Evolutionary conservation across 2,329 filamentous ascomycete genomes (phyloP), one percentile per base, ranked within the genome.

Genomic region (Talaromyces atroroseus): DNA sequence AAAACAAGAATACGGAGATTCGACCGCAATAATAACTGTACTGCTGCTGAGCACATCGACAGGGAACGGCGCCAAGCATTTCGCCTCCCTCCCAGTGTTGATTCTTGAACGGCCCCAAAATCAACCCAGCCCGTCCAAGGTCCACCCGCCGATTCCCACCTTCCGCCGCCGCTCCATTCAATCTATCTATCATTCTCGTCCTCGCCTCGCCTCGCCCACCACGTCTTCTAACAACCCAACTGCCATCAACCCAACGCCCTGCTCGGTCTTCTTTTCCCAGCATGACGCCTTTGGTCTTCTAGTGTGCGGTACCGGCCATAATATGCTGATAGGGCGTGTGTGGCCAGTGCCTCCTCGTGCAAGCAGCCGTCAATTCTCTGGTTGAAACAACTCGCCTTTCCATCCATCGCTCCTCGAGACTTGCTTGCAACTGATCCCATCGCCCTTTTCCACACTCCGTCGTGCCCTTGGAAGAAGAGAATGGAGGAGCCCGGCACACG

Each of bases 401-500:
- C 14, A 40, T 40, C n/a, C 36, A 8, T 14, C 36, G 5, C n/a
- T 18, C 16, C n/a, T 18, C 40, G 20, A n/a, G n/a, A 23, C 20
- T 14, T 44, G n/a, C 18, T 23, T 23, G 40, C 20, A 21, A 44
- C 40, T 21, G 36, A 40, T 8, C 14, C 14, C 16, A 3, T 36
- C 32, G 32, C 23, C 29, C 29, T 40, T 20, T 29, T 29, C 5
- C 34, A 42, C 26, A 23, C 34, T 16, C 40, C 26, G 26, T 29
- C 26, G 26, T 29, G 8, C 7, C 40, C 3, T 44, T 21, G 5
- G 36, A 40, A 14, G 18, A 20, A 18, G 20, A 23, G 42, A 45
- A 59, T 60, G 59, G 59, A 56, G 32, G 21, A 51, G 14, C 26
- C 50, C 21, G 51, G 26, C 58, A 56, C 54, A 45, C 58, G 49